phyloP scores from a whole-genome alignment of 1,284 basidiomycete genomes.

The Boletus semigastroideus region DNA sequence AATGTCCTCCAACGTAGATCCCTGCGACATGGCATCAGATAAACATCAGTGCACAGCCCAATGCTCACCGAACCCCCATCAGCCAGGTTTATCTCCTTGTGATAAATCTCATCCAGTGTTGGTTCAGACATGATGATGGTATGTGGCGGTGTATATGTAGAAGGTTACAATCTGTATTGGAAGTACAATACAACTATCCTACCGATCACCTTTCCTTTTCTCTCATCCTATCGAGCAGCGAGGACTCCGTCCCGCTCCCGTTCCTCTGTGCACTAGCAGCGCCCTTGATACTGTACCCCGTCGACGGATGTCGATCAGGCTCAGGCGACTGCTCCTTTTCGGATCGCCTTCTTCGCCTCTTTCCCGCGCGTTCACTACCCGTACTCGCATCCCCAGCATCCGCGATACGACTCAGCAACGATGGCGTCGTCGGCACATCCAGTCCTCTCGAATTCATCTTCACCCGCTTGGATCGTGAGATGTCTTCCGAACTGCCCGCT shows the following conservation, averaged over 20 bases:
- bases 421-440: constrained; percentile 21
- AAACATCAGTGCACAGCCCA: too few relatives aligned
- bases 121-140: constrained; percentile 6
- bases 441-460: constrained; percentile 22
- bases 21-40: constrained; percentile 39
- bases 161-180: too few relatives aligned
- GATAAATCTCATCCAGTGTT: too few relatives aligned
- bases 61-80: constrained; percentile 55
- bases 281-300: constrained; percentile 55
- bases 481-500: constrained; percentile 23
- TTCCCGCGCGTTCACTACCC: constrained; percentile 17
- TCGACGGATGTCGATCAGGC: constrained; percentile 35
- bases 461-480: constrained; percentile 20
- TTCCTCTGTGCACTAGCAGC: constrained; percentile 41
- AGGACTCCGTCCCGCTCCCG: constrained; percentile 28
- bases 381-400: constrained; percentile 23
- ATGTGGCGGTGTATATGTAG: too few relatives aligned
- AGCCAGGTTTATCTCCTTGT: too few relatives aligned
- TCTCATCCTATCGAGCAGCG: constrained; percentile 47
- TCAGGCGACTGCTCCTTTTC: constrained; percentile 25
- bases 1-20: constrained; percentile 71
- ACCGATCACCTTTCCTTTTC: constrained; percentile 18
- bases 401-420: constrained; percentile 33
- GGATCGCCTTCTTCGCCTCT: constrained; percentile 22
- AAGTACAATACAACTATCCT: constrained; percentile 16